phyloP scores from a whole-genome alignment of 768 basidiomycete species.

The Nevesoporus exiguus region DNA sequence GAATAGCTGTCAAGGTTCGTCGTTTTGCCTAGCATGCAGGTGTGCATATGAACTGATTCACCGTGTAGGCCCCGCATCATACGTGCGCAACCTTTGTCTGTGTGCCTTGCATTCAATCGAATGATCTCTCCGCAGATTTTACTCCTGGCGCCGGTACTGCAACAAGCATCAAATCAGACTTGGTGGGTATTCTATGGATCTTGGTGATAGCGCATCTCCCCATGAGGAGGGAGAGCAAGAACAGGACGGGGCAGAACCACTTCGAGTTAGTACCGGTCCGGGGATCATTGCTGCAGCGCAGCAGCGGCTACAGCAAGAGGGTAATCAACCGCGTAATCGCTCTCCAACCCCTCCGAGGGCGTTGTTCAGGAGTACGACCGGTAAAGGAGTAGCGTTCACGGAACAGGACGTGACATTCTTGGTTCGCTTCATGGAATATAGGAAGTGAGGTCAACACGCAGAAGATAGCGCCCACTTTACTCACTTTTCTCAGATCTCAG shows the following conservation, averaged over 20 bases:
- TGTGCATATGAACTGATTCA: constrained; percentile 3
- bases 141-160: constrained; percentile 89
- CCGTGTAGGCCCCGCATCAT: constrained; percentile 74
- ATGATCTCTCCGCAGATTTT: constrained; percentile 52
- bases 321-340: constrained; percentile 45
- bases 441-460: constrained; percentile 49
- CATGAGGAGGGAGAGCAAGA: constrained; percentile 43
- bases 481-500: constrained; percentile 41
- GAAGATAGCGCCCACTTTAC: background rate
- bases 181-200: constrained; percentile 77
- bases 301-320: constrained; percentile 39
- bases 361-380: constrained; percentile 79
- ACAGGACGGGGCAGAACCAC: constrained; percentile 40
- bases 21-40: background rate
- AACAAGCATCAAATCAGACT: constrained; percentile 92
- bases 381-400: constrained; percentile 88
- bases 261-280: constrained; percentile 36
- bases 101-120: background rate
- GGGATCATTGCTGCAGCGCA: constrained; percentile 45
- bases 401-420: constrained; percentile 78
- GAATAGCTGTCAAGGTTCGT: constrained; percentile 76
- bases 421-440: constrained; percentile 72
- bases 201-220: constrained; percentile 47
- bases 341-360: constrained; percentile 82
- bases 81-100: constrained; percentile 48